Conservation (phyloP, 2,329 filamentous ascomycete species). For the Zymoseptoria crescenta region DNA sequence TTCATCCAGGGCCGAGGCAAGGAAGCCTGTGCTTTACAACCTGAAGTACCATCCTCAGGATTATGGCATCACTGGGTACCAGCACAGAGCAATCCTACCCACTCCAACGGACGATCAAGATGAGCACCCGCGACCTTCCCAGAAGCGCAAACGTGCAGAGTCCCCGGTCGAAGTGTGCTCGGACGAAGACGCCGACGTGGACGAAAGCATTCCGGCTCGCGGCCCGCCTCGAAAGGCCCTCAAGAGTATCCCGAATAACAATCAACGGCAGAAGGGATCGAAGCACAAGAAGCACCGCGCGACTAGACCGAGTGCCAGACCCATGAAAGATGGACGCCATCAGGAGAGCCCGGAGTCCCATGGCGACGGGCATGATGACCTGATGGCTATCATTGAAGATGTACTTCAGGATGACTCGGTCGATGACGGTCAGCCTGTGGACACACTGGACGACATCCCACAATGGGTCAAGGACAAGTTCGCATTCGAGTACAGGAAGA, state of each 20-base stretch:
- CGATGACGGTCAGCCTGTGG: neutral
- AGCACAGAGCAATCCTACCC: constrained; percentile 6
- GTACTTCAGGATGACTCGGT: neutral
- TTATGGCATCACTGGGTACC: constrained; percentile 14
- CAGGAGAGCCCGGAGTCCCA: neutral
- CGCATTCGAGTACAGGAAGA: neutral
- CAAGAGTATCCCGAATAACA: neutral
- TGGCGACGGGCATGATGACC: neutral
- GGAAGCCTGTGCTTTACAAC: constrained; percentile 19
- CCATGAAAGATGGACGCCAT: neutral
- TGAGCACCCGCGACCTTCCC: neutral
- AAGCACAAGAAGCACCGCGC: neutral
- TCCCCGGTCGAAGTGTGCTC: neutral
- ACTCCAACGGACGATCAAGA: neutral
- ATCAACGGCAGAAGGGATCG: neutral
- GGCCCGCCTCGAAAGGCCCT: neutral
- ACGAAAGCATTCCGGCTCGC: neutral
- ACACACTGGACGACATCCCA: constrained; percentile 3
- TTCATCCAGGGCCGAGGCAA: constrained; percentile 15
- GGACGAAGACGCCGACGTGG: neutral
- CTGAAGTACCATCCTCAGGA: constrained; percentile 22
- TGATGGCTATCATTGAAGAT: neutral
- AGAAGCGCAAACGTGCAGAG: constrained; percentile 1
- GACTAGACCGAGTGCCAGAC: neutral
- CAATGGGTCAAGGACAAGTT: constrained; percentile 7